Evolutionary conservation across 192 early-diverging fungal genomes (phyloP), one percentile per base, ranked within the genome.

Genomic region (Allomyces arbusculus): DNA sequence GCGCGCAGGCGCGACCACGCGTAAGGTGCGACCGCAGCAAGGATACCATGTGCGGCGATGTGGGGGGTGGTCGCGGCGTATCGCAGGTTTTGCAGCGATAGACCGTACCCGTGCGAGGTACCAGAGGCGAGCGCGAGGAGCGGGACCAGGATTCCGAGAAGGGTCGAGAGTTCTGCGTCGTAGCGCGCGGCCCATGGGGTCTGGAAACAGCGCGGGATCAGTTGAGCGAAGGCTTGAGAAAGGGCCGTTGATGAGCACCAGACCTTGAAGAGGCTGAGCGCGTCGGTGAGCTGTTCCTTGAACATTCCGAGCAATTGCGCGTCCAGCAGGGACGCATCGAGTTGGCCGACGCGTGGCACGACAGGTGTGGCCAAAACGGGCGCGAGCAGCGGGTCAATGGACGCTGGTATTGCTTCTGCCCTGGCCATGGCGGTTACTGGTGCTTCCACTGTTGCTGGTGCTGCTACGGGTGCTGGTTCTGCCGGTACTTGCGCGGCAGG

Each of bases 251-350:
- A 28, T 40, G 23, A 33, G 62, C 63, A 61, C 20, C n/a, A 66
- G 75, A 82, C 85, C 71, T 81, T 78, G 70, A 85, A 83, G 19
- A 90, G 75, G 33, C 81, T 77, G 65, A 91, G 78, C n/a, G 83
- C 81, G 44, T 72, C 72, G 73, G 82, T 73, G 44, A 94, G 76
- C 26, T 89, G 88, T 65, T 91, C 87, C 64, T 86, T 87, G 28
- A 94, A 71, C 68, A 87, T 87, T 25, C 73, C 79, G 44, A 86
- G 76, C 9, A 94, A 73, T 70, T 94, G 90, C 45, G 68, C 73
- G 64, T 94, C 90, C 25, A 94, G 80, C 22, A 91, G 75, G 40
- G 89, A 87, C 1, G 89, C 83, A 73, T 94, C 91, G 10, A 94
- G 76, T 71, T 94, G 89, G 67, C 82, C 82, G 43, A 91, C 90